A percentile compares a stretch with the other conserved stretches of the same genome.
Evolutionary conservation across 352 stramenopile genomes (phyloP).

Genomic region (Globisporangium sylvaticum): DNA sequence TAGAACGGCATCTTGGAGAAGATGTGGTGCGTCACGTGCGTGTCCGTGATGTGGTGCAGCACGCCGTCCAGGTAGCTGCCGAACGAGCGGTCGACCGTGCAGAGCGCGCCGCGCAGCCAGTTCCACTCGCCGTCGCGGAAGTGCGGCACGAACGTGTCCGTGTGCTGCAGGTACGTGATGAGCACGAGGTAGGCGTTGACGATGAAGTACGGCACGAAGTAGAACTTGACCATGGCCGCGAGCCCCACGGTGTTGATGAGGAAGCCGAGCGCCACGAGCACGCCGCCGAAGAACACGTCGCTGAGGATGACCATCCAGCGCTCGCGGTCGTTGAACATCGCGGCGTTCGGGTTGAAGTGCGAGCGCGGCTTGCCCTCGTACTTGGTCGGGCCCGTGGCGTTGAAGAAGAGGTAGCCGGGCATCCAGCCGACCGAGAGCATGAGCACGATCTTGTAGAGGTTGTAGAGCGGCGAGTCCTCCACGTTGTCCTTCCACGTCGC

Average conservation of each 20-base stretch:
- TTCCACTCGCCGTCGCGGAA: slow-evolving; percentile 94
- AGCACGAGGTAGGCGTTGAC: slow-evolving; percentile 96
- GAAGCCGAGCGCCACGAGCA: slow-evolving; percentile 49
- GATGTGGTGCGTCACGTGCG: slow-evolving; percentile 97
- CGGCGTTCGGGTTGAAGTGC: slow-evolving; percentile 95
- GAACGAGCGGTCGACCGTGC: slow-evolving; percentile 97
- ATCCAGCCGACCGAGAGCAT: slow-evolving; percentile 95
- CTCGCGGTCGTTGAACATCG: slow-evolving; percentile 93
- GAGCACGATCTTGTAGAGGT: slow-evolving; percentile 92
- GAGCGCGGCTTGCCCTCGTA: slow-evolving; percentile 83
- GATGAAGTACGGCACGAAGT: slow-evolving; percentile 95
- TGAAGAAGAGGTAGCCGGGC: slow-evolving; percentile 96
- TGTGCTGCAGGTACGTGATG: slow-evolving; percentile 98
- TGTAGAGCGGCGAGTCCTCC: slow-evolving; percentile 93
- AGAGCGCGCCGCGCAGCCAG: slow-evolving; percentile 95
- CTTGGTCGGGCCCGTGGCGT: slow-evolving; percentile 90
- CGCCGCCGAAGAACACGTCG: slow-evolving; percentile 84
- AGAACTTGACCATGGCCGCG: slow-evolving; percentile 89
- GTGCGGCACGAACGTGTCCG: slow-evolving; percentile 96
- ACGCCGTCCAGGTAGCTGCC: slow-evolving; percentile 94
- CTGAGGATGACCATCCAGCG: slow-evolving; percentile 91
- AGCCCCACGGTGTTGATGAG: slow-evolving; percentile 70
- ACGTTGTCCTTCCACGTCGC: slow-evolving; percentile 70
- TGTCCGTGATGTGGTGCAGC: slow-evolving; percentile 97
- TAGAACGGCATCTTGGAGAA: slow-evolving; percentile 99